phyloP scores from a whole-genome alignment of 108 stramenopile species.

The Nannochloropsis gaditana region DNA sequence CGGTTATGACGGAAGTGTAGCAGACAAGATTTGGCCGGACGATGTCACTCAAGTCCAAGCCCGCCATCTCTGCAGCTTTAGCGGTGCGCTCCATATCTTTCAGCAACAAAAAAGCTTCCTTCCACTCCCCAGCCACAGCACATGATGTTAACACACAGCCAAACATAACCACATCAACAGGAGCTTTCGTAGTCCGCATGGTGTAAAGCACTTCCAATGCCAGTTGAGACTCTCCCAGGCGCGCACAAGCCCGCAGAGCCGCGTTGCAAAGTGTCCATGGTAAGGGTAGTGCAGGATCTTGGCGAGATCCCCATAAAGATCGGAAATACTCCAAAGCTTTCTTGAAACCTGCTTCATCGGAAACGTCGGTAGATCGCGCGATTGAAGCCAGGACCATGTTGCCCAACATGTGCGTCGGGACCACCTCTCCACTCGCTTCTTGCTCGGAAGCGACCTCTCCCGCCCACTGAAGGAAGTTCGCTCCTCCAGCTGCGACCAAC shows the following conservation, averaged over 20 bases:
- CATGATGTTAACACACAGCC: background rate
- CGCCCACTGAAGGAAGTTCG: background rate
- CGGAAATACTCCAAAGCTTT: background rate
- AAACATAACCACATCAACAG: background rate
- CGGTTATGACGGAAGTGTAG: background rate
- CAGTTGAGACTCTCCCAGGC: background rate
- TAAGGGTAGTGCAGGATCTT: background rate
- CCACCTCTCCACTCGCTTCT: conserved; percentile 14
- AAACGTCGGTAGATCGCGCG: background rate
- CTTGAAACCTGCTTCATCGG: background rate
- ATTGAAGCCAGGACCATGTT: conserved; percentile 1
- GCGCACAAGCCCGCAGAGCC: background rate
- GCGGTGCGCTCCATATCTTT: background rate
- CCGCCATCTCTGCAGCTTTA: background rate
- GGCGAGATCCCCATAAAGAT: background rate
- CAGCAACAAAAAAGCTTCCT: conserved; percentile 1
- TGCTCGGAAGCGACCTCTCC: conserved; percentile 12
- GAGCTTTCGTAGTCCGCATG: background rate
- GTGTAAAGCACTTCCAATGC: background rate
- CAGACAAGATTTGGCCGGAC: background rate
- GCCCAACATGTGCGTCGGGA: background rate
- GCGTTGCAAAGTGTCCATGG: conserved; percentile 13
- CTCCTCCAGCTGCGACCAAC: background rate
- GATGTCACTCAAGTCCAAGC: background rate
- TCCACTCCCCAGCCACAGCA: conserved; percentile 11